Base-by-base conservation (phyloP, 2,329 filamentous ascomycete species). In the Verticillium zaregamsianum region DNA sequence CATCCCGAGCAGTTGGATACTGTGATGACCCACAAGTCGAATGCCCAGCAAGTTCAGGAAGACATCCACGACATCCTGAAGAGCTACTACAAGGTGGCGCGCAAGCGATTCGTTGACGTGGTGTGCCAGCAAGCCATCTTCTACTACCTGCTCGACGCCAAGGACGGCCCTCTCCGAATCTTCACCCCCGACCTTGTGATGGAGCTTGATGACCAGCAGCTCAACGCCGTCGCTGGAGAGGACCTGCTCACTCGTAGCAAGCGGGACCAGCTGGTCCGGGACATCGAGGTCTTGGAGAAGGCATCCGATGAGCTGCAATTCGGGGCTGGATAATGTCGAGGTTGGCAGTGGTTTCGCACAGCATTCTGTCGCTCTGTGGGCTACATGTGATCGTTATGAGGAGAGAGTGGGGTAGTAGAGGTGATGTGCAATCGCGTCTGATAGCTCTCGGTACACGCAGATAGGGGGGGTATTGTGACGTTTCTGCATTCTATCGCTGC, bases 81-180 rank as follows among this genome's bases (percentile, higher is more conserved):
- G 32, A 78, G 81, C 2, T 91, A 88, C 71, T 90, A 91, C 74
- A 79, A 84, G 31, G 82, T 89, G 1, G 79, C 86, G 0, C 77
- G 77, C 14, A 83, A 84, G 67, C 81, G 86, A 0, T 89, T 91
- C 62, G 80, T 89, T 2, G 88, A 91, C 66, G 81, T 77, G 3
- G 71, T 92, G 2, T 86, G 79, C 67, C 80, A 82, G 63, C 87
- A 90, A 64, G 84, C 80, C 0, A 74, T 84, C 2, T 80, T 83
- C 54, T 73, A 86, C 67, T 78, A 78, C 62, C 76, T 91, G 0
- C 71, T 90, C 0, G 73, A 72, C 1, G 80, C 82, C 0, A 68
- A 77, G 0, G 65, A 76, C 0, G 82, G 82, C 6, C 86, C 86
- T 0, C 72, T 89, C 2, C 76, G 72, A 11, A 72, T 85, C 0